A percentile compares a stretch with the other conserved stretches of the same genome.
These are phyloP conservation scores for Shiraia bambusicola DNA, from an alignment of 2,329 filamentous ascomycete genomes.

Conservation along the genomic window DNA sequence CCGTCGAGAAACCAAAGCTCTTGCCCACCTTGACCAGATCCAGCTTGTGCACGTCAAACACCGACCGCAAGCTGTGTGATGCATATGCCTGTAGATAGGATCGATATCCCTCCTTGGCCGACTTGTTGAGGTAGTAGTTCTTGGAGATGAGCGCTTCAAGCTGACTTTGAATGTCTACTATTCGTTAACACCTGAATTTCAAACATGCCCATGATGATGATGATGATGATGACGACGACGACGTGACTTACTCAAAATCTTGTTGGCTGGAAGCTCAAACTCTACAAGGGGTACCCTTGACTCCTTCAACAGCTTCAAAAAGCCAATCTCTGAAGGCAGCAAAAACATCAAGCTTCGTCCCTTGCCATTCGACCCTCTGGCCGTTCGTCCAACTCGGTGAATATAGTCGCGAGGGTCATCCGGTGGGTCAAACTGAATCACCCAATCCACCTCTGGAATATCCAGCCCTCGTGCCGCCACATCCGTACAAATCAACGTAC, in stretches of 20 bases:
- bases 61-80: slow-evolving; percentile 76
- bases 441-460: slow-evolving; percentile 95
- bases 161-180: slow-evolving; percentile 63
- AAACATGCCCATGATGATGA: background rate
- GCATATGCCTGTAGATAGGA: slow-evolving; percentile 96
- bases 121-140: slow-evolving; percentile 97
- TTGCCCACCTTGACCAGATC: slow-evolving; percentile 83
- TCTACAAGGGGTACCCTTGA: slow-evolving; percentile 92
- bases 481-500: slow-evolving; percentile 92
- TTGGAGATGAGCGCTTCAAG: slow-evolving; percentile 91
- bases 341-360: slow-evolving; percentile 91
- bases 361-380: slow-evolving; percentile 77
- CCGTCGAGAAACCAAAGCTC: slow-evolving; percentile 76
- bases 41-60: slow-evolving; percentile 81
- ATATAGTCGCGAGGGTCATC: slow-evolving; percentile 72
- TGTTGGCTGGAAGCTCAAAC: slow-evolving; percentile 90
- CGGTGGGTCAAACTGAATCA: slow-evolving; percentile 85
- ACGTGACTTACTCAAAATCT: slow-evolving; percentile 62
- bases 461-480: slow-evolving; percentile 93
- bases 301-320: slow-evolving; percentile 86
- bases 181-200: slow-evolving; percentile 4
- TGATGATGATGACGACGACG: too few relatives aligned
- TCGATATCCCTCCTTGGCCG: slow-evolving; percentile 73
- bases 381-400: slow-evolving; percentile 93
- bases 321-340: slow-evolving; percentile 87